These are phyloP conservation scores for Cladophialophora bantiana DNA, from an alignment of 2,329 filamentous ascomycete species.

Conservation along the genomic window DNA sequence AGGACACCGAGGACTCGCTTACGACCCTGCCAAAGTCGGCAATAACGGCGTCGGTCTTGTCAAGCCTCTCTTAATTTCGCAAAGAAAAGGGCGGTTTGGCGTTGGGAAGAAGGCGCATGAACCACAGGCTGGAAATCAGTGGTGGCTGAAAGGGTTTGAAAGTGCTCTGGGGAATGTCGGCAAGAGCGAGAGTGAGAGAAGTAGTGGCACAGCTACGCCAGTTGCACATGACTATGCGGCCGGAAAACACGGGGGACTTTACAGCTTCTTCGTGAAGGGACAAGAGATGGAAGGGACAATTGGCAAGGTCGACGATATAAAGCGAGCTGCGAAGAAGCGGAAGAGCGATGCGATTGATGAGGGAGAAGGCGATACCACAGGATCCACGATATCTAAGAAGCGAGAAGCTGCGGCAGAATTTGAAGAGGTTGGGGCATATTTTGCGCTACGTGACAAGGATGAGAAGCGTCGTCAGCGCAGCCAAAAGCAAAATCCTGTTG, in stretches of 20 bases:
- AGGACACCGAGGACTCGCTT: conserved; percentile 50
- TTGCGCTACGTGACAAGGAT: conserved; percentile 33
- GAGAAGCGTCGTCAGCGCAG: conserved; percentile 28
- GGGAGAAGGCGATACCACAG: not conserved
- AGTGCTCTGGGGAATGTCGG: conserved; percentile 75
- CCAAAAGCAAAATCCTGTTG: conserved; percentile 29
- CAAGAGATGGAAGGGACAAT: conserved; percentile 78
- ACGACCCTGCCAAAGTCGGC: conserved; percentile 37
- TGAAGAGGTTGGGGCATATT: conserved; percentile 30
- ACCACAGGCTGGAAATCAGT: conserved; percentile 77
- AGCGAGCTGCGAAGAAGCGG: conserved; percentile 30
- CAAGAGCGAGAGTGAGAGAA: conserved; percentile 58
- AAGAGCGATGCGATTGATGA: conserved; percentile 39
- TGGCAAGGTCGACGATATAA: conserved; percentile 41
- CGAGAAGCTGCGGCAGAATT: conserved; percentile 28
- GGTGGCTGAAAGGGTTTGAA: conserved; percentile 97
- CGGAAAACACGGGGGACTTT: conserved; percentile 65
- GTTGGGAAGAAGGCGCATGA: conserved; percentile 77
- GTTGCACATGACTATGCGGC: conserved; percentile 52
- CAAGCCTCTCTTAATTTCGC: conserved; percentile 82
- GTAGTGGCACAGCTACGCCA: conserved; percentile 62
- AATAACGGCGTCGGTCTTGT: conserved; percentile 71
- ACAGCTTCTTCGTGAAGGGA: conserved; percentile 84
- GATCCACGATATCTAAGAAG: conserved; percentile 17
- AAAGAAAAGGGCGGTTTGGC: conserved; percentile 76